Conservation (phyloP, 208 protist genomes). For the Entamoeba dispar region DNA sequence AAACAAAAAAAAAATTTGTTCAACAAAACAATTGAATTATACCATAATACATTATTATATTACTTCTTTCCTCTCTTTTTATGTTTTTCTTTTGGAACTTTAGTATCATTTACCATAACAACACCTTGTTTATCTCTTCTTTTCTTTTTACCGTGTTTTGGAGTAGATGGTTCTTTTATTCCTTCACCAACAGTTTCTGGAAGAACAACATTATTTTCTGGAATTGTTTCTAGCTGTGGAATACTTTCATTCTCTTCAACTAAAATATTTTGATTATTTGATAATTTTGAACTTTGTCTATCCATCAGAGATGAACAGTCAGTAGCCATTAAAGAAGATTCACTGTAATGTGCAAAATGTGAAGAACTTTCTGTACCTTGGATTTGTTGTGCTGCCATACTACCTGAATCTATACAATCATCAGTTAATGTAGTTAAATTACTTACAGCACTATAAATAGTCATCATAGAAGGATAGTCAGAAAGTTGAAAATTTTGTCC, state of each 20-base stretch:
- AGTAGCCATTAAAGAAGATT: background rate
- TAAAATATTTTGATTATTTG: background rate
- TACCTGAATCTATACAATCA: background rate
- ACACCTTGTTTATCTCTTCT: background rate
- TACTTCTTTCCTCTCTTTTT: background rate
- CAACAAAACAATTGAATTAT: no score
- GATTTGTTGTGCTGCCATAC: background rate
- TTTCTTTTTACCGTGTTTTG: background rate
- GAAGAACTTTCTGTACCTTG: background rate
- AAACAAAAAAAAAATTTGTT: no score
- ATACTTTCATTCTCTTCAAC: background rate
- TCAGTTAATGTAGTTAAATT: background rate
- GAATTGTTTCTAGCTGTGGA: background rate
- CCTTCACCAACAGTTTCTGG: background rate
- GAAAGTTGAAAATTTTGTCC: background rate
- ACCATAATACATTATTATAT: background rate
- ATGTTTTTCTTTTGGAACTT: background rate
- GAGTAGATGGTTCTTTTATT: background rate
- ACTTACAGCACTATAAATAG: background rate
- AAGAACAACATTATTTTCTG: background rate
- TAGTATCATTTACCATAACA: background rate
- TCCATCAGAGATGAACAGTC: background rate
- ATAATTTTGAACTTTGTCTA: background rate
- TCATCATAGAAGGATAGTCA: background rate
- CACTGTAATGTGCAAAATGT: background rate